Conservation (phyloP, 305 asterid species). For the Ruellia speciosa region DNA sequence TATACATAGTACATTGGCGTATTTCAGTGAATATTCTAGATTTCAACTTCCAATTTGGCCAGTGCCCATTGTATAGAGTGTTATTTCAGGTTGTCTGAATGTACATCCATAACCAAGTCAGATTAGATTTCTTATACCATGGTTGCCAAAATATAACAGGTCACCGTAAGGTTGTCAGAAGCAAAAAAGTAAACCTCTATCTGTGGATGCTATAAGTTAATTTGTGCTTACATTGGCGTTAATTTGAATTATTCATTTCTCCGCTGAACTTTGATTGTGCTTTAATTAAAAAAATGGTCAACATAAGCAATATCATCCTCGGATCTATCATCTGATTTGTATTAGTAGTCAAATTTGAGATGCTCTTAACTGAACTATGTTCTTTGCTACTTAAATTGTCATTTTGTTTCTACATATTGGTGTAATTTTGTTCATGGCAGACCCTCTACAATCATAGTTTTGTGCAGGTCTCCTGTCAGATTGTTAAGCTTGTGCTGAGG, state of each 20-base stretch:
- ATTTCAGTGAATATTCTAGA: background rate
- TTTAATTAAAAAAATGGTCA: no score
- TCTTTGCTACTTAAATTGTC: background rate
- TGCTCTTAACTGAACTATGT: conserved; percentile 12
- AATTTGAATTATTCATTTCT: no score
- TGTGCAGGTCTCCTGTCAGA: conserved; percentile 70
- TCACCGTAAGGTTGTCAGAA: no score
- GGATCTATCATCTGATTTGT: conserved; percentile 3
- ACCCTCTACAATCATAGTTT: conserved; percentile 25
- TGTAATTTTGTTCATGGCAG: conserved; percentile 5
- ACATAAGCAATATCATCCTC: background rate
- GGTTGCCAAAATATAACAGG: no score
- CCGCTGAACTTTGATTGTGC: no score
- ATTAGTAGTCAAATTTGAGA: conserved; percentile 13
- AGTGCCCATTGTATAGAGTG: no score
- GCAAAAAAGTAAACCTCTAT: background rate
- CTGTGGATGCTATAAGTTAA: background rate
- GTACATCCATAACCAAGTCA: no score
- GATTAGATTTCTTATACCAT: no score
- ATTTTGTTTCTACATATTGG: background rate
- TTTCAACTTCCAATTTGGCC: background rate
- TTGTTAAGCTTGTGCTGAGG: conserved; percentile 85
- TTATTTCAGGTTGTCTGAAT: no score
- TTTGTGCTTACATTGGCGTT: no score
- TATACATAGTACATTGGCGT: background rate